These are phyloP conservation scores for Penicillium atrosanguineum DNA, from an alignment of 495 filamentous ascomycete genomes.

Conservation along the genomic window DNA sequence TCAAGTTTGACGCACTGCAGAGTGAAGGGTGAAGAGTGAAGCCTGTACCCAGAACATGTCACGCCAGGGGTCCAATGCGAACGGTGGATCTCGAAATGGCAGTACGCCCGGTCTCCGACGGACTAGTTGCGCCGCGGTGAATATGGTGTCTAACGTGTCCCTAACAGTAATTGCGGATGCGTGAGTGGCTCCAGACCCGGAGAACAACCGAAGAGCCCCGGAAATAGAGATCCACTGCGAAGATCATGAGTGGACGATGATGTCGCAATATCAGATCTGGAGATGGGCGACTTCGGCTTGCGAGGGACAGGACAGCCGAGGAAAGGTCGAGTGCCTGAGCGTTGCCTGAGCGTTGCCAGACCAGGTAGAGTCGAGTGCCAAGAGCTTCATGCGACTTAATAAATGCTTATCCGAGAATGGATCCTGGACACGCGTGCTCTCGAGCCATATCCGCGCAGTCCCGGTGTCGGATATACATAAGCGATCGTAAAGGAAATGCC, in stretches of 20 bases:
- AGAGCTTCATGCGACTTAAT: background rate
- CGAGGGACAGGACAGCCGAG: background rate
- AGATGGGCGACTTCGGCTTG: background rate
- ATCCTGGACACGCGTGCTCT: background rate
- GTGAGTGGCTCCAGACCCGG: slow-evolving; percentile 2
- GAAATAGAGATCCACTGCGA: background rate
- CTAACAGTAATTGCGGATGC: background rate
- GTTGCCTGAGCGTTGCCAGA: background rate
- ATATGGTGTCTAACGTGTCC: no score
- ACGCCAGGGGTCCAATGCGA: background rate
- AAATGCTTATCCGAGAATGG: background rate
- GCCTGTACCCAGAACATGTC: background rate
- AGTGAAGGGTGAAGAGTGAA: no score
- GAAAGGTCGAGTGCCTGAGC: background rate
- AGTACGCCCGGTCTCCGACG: no score
- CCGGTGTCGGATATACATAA: background rate
- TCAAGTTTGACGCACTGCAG: no score
- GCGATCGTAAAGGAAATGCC: background rate
- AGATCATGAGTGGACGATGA: slow-evolving; percentile 6
- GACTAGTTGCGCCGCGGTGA: no score
- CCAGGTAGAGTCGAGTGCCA: background rate
- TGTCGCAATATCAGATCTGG: slow-evolving; percentile 8
- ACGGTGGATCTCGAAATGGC: background rate
- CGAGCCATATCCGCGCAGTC: background rate
- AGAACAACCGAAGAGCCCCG: background rate